phyloP scores from a whole-genome alignment of 2,329 filamentous ascomycete species.

The Orbilia brochopaga region DNA sequence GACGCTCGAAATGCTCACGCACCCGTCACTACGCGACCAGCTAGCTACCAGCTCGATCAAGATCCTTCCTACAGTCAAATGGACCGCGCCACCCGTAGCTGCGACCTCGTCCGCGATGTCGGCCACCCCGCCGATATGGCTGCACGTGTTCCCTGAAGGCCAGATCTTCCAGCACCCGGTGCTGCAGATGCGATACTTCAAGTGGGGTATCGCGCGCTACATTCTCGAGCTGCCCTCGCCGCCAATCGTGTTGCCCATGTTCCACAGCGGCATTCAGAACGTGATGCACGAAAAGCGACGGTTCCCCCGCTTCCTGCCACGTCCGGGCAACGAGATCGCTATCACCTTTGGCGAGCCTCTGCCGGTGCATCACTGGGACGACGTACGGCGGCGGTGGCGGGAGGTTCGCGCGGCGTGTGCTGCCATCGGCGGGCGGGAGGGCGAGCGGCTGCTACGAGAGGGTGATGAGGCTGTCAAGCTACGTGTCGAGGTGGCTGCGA shows the following conservation, averaged over 20 bases:
- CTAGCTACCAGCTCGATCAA: conserved; percentile 28
- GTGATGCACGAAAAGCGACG: conserved; percentile 84
- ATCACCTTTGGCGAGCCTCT: conserved; percentile 81
- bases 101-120: conserved; percentile 65
- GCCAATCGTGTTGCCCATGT: conserved; percentile 90
- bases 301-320: conserved; percentile 81
- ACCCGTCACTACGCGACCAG: conserved; percentile 28
- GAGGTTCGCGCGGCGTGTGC: conserved; percentile 66
- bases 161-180: conserved; percentile 86
- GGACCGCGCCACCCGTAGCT: conserved; percentile 66
- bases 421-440: conserved; percentile 57
- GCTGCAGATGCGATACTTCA: conserved; percentile 90
- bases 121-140: conserved; percentile 74
- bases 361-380: conserved; percentile 73
- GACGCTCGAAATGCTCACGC: conserved; percentile 42
- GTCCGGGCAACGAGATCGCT: conserved; percentile 71
- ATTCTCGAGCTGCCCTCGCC: conserved; percentile 88
- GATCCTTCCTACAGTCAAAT: conserved; percentile 56
- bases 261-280: conserved; percentile 85
- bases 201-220: conserved; percentile 91
- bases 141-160: conserved; percentile 95
- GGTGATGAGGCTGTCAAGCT: conserved; percentile 76
- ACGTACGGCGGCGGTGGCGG: conserved; percentile 76
- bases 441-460: conserved; percentile 61
- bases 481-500: conserved; percentile 78